These are phyloP conservation scores for Raphanus sativus DNA, from an alignment of 345 rosid genomes.

Conservation along the genomic window DNA sequence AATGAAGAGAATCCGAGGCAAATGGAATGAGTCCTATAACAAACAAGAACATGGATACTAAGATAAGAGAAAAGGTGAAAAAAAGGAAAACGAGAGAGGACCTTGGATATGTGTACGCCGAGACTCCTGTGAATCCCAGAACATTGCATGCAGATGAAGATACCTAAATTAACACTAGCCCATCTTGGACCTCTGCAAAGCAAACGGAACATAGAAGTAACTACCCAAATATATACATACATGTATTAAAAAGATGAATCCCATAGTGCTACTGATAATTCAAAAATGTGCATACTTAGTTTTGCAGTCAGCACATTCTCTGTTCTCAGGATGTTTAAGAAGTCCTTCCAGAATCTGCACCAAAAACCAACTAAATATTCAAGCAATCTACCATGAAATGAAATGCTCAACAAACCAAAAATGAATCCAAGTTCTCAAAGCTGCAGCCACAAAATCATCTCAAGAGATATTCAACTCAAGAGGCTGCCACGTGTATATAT, in stretches of 20 bases:
- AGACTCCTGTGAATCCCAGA: conserved; percentile 98
- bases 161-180: conserved; percentile 98
- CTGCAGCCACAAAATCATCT: conserved; percentile 4
- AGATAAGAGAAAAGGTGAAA: too few species aligned
- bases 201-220: conserved; percentile 12
- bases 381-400: not conserved
- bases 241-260: not conserved
- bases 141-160: conserved; percentile 98
- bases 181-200: conserved; percentile 91
- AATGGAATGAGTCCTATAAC: conserved; percentile 1
- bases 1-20: not conserved
- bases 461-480: not conserved
- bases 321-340: conserved; percentile 86
- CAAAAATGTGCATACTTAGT: conserved; percentile 55
- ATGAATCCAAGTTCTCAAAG: not conserved
- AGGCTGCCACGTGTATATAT: not conserved
- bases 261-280: not conserved
- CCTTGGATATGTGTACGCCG: conserved; percentile 99
- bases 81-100: too few species aligned
- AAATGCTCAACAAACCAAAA: not conserved
- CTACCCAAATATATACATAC: conserved; percentile 33
- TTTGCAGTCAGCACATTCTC: conserved; percentile 99
- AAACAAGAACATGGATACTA: not conserved
- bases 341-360: conserved; percentile 81
- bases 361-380: conserved; percentile 5